Conservation (phyloP, 805 yeast genomes). For the Martiniozyma abietophila region DNA sequence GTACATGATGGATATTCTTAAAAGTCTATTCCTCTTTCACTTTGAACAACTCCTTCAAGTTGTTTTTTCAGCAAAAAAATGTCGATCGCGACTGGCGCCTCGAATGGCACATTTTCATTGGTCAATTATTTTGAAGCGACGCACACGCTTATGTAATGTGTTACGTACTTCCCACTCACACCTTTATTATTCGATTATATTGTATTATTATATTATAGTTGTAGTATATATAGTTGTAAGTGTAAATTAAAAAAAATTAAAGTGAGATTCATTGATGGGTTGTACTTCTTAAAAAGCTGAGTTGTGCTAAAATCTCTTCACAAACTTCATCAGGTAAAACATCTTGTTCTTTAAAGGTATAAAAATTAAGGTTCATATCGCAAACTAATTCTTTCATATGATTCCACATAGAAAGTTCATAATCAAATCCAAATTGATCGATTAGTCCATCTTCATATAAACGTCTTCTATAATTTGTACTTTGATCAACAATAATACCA, state of each 20-base stretch:
- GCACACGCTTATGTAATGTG: no score
- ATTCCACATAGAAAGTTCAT: slow-evolving; percentile 48
- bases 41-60: neutral
- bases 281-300: no score
- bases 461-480: slow-evolving; percentile 40
- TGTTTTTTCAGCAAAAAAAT: no score
- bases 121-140: no score
- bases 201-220: no score
- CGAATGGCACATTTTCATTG: slow-evolving; percentile 2
- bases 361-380: slow-evolving; percentile 20
- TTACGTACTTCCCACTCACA: no score
- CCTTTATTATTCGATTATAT: no score
- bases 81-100: no score
- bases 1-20: slow-evolving; percentile 32
- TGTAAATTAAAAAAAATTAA: no score
- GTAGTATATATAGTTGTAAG: no score
- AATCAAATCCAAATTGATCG: slow-evolving; percentile 38
- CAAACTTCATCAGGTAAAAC: neutral
- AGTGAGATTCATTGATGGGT: no score
- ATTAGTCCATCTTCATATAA: slow-evolving; percentile 51
- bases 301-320: neutral
- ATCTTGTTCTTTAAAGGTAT: neutral
- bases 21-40: no score
- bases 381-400: slow-evolving; percentile 48
- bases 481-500: slow-evolving; percentile 28